phyloP scores from a whole-genome alignment of 2,329 filamentous ascomycete species.

The Pestalotiopsis sp. region DNA sequence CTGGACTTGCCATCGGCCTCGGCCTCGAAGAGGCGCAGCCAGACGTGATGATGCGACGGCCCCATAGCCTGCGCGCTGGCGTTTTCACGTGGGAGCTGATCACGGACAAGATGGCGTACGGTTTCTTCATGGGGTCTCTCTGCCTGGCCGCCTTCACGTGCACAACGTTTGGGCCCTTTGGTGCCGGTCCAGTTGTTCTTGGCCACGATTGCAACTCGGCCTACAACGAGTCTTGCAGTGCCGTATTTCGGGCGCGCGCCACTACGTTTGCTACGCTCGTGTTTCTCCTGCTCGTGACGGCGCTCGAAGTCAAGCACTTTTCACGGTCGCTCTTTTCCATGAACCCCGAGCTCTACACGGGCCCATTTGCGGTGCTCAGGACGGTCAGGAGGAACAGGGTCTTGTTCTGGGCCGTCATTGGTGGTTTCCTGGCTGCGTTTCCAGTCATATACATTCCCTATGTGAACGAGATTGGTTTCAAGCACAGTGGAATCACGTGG shows the following conservation, averaged over 20 bases:
- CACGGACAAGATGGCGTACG: constrained; percentile 68
- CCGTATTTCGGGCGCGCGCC: constrained; percentile 66
- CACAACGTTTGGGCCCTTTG: constrained; percentile 55
- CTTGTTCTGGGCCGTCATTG: constrained; percentile 65
- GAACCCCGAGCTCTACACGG: constrained; percentile 53
- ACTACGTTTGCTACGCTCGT: constrained; percentile 71
- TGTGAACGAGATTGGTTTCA: constrained; percentile 68
- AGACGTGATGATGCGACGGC: constrained; percentile 68
- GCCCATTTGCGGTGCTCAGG: constrained; percentile 52
- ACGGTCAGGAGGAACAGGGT: constrained; percentile 73
- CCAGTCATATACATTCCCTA: constrained; percentile 70
- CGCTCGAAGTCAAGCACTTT: constrained; percentile 76
- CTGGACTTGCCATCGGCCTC: constrained; percentile 71
- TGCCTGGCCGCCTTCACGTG: constrained; percentile 64
- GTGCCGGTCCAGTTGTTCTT: constrained; percentile 45
- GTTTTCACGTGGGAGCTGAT: constrained; percentile 69
- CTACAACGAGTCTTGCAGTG: constrained; percentile 51
- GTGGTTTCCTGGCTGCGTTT: constrained; percentile 62
- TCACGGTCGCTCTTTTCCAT: constrained; percentile 71
- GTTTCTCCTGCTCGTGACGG: constrained; percentile 68
- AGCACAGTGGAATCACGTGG: constrained; percentile 69
- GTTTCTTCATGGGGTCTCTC: constrained; percentile 63
- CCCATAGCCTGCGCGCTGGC: constrained; percentile 60
- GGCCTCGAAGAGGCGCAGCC: constrained; percentile 71
- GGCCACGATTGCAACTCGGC: constrained; percentile 60